Evolutionary conservation across 2,329 filamentous ascomycete species (phyloP), one percentile per base, ranked within the genome.

Genomic region (Aspergillus neoniger): DNA sequence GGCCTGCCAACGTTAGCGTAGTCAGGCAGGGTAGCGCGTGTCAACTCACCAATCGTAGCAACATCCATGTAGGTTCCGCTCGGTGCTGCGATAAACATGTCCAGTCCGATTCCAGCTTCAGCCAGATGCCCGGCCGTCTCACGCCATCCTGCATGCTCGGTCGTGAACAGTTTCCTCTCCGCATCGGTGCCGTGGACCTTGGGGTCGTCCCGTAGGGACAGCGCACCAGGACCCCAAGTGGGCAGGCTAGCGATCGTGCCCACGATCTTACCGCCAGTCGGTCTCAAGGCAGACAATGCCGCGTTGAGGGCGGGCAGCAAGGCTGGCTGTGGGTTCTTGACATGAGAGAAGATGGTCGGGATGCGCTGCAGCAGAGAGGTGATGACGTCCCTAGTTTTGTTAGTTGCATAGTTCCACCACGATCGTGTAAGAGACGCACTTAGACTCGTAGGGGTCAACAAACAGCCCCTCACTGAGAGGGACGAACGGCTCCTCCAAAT

Each of bases 401-500:
- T 65, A 78, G 73, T 38, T 21, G 19, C 30, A 28, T 12, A 14
- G 49, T 41, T 23, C 38, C 28, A 21, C 43, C 8, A 5, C n/a
- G 28, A 9, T 36, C 0, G 12, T 36, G 15, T 30, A 30, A 14
- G 17, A n/a, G 6, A 69, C 81, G 58, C 79, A 86, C 82, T 90
- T 94, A 49, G 92, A 95, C 75, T 96, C 91, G 69, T 92, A 88
- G 1, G 95, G 92, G 75, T 99, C 94, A 15, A 98, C 94, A 74
- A 98, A 98, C 9, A 99, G 83, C 15, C 94, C 93, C 60, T 96
- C 91, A 64, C 91, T 92, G 17, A 99, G 82, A 2, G 95, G 93
- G 15, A 98, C 88, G 74, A 99, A 99, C 0, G 95, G 95, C 67
- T 99, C 95, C 70, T 98, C 93, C 52, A 99, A 85, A 73, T 99